Evolutionary conservation across 2,329 filamentous ascomycete genomes (phyloP).

Genomic region (Fusarium siculi): DNA sequence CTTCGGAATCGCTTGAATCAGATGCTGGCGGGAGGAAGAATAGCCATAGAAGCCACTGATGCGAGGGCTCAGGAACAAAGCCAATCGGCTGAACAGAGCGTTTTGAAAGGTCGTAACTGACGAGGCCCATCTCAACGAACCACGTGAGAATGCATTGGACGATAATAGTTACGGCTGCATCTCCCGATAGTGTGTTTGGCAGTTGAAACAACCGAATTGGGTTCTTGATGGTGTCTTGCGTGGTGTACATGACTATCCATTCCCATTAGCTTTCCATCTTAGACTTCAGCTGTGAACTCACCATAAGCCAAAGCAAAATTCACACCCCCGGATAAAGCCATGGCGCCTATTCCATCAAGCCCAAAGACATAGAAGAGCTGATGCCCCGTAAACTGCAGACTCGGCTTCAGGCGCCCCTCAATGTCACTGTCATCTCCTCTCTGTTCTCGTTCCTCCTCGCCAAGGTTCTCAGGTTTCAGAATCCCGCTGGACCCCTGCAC

Average conservation of each 20-base stretch:
- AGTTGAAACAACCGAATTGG: conserved; percentile 61
- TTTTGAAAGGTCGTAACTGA: conserved; percentile 58
- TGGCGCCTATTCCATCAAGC: conserved; percentile 59
- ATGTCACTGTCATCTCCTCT: not conserved
- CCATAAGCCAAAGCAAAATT: conserved; percentile 65
- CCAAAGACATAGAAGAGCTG: conserved; percentile 62
- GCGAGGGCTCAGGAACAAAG: conserved; percentile 52
- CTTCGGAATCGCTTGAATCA: not conserved
- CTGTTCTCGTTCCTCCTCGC: conserved; percentile 9
- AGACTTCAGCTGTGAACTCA: conserved; percentile 36
- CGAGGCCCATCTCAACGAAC: conserved; percentile 60
- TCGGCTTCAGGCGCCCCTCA: conserved; percentile 51
- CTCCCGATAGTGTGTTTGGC: conserved; percentile 61
- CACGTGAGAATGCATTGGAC: conserved; percentile 63
- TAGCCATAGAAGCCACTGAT: conserved; percentile 53
- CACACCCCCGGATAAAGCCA: conserved; percentile 59
- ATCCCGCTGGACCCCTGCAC: conserved; percentile 19
- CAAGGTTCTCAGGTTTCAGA: conserved; percentile 27
- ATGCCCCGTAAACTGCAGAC: conserved; percentile 52
- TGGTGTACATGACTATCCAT: conserved; percentile 58
- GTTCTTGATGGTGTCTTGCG: conserved; percentile 47
- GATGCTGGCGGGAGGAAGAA: conserved; percentile 29
- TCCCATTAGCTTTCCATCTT: conserved; percentile 1
- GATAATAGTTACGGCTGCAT: conserved; percentile 62
- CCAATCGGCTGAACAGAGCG: conserved; percentile 60